Evolutionary conservation across 345 rosid species (phyloP).

Genomic region (Moringa oleifera): DNA sequence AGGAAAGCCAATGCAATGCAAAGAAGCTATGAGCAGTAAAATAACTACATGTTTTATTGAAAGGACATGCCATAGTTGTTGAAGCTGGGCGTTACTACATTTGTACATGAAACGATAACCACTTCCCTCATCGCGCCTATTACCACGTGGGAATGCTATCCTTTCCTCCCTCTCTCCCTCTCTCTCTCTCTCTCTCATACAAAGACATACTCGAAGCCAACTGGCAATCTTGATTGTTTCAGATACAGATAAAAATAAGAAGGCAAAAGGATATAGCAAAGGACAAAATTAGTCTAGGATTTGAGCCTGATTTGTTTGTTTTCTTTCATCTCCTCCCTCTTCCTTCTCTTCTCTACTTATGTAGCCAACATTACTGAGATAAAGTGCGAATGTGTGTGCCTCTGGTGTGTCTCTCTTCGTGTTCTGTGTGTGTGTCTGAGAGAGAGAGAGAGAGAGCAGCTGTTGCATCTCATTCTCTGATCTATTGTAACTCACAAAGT

Average conservation of each 20-base stretch:
- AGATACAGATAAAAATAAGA: slow-evolving; percentile 27
- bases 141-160: too few species aligned
- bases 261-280: slow-evolving; percentile 24
- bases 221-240: slow-evolving; percentile 57
- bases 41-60: slow-evolving; percentile 9
- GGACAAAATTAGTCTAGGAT: slow-evolving; percentile 46
- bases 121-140: slow-evolving; percentile 20
- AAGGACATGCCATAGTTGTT: background rate
- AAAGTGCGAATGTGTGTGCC: background rate
- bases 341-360: slow-evolving; percentile 23
- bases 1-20: background rate
- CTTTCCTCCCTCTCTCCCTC: too few species aligned
- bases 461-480: too few species aligned
- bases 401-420: too few species aligned
- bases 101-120: slow-evolving; percentile 15
- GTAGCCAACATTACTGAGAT: background rate
- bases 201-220: slow-evolving; percentile 33
- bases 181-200: slow-evolving; percentile 9
- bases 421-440: slow-evolving; percentile 1
- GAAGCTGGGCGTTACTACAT: slow-evolving; percentile 9
- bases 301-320: slow-evolving; percentile 37
- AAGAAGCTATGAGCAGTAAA: slow-evolving; percentile 7
- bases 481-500: too few species aligned
- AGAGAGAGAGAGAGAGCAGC: background rate
- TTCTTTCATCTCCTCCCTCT: slow-evolving; percentile 14